These are phyloP conservation scores for Parachaetomium inaequale DNA, from an alignment of 495 filamentous ascomycete genomes.

Conservation along the genomic window DNA sequence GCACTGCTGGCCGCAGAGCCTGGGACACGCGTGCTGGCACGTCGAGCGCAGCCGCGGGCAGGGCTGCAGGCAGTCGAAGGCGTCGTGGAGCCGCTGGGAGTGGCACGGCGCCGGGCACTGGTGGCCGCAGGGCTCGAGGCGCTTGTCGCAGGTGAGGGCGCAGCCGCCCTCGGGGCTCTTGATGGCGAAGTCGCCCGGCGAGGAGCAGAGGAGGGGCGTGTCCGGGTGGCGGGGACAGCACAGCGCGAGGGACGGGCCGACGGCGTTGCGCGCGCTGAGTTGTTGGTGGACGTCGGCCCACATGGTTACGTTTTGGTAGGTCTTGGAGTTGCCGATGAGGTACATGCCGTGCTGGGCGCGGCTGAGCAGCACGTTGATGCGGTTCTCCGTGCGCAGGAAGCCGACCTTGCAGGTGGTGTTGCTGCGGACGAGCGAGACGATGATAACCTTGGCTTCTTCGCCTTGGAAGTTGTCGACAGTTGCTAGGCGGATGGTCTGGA, in stretches of 20 bases:
- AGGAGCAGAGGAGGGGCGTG: conserved; percentile 51
- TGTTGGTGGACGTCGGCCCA: conserved; percentile 64
- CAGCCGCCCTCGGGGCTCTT: conserved; percentile 73
- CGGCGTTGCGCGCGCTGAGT: conserved; percentile 44
- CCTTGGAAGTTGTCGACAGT: conserved; percentile 88
- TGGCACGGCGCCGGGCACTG: conserved; percentile 68
- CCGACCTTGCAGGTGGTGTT: conserved; percentile 62
- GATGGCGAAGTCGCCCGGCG: conserved; percentile 59
- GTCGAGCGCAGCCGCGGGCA: conserved; percentile 54
- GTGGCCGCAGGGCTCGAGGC: conserved; percentile 66
- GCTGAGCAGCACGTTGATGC: conserved; percentile 75
- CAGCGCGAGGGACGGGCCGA: conserved; percentile 55
- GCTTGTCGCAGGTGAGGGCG: conserved; percentile 51
- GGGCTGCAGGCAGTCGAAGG: conserved; percentile 57
- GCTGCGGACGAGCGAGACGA: conserved; percentile 79
- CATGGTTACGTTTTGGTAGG: conserved; percentile 58
- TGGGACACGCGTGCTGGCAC: conserved; percentile 62
- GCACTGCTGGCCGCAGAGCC: conserved; percentile 54
- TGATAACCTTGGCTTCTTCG: conserved; percentile 74
- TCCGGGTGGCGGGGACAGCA: conserved; percentile 67
- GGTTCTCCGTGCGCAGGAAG: conserved; percentile 69
- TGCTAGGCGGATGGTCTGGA: conserved; percentile 63
- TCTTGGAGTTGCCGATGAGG: conserved; percentile 68
- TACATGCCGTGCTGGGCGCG: conserved; percentile 82
- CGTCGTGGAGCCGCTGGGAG: conserved; percentile 60